Evolutionary conservation across 768 basidiomycete species (phyloP), one percentile per base, ranked within the genome.

Genomic region (Macrolepiota dolichaula): DNA sequence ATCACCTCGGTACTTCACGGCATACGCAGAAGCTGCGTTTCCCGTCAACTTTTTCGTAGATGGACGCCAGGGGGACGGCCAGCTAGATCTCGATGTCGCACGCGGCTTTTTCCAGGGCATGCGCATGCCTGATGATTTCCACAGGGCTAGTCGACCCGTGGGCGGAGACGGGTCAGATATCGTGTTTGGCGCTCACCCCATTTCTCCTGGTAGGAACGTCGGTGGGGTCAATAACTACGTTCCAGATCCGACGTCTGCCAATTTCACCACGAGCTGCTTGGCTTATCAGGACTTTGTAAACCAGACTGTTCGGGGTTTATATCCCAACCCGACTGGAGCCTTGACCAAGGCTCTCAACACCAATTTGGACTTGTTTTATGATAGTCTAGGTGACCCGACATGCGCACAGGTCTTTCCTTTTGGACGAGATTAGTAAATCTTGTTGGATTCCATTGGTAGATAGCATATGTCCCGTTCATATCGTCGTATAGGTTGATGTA

Each of bases 11-110:
- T 67, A 62, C 52, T 60, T 62, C 36, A 61, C 62, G 17, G 62
- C 57, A 1, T 67, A 59, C 38, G 63, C 53, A 27, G 64, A 65
- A 22, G 52, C 64, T 13, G 46, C 55, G 2, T 64, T 67, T 52
- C 64, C 66, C 10, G 11, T 51, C 42, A 36, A 49, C 12, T 65
- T 68, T 47, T 68, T 66, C 53, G 56, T 68, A 4, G 67, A 68
- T 37, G 65, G 67, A 36, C 58, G 67, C 7, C 60, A 49, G 35
- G 11, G 24, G 4, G 59, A 65, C 47, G 57, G 59, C 19, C 58
- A 61, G n/a, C 57, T 68, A 24, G 51, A 55, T 29, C 32, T 66
- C 38, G 32, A 51, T 2, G 56, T 47, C 42, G 67, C 64, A 13
- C 59, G 63, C 42, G 51, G 62, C 27, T 66, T 68, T 61, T 66